phyloP scores from a whole-genome alignment of 352 stramenopile genomes.

The Globisporangium ultimum region DNA sequence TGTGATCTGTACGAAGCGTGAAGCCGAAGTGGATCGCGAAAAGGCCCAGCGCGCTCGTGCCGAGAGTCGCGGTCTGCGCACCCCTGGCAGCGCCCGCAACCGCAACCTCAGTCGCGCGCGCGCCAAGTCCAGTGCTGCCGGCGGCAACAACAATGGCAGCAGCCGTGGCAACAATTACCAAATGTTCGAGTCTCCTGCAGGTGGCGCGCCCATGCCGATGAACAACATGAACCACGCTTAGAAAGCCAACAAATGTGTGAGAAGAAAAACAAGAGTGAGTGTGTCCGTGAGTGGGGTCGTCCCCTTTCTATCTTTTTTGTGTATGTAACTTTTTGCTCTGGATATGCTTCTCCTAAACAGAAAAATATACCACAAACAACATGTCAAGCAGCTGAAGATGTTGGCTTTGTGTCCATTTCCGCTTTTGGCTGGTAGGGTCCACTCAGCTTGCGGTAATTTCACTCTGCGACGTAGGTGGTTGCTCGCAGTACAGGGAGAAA shows the following conservation, averaged over 20 bases:
- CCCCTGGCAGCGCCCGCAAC: slow-evolving; percentile 40
- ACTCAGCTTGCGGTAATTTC: too few species aligned
- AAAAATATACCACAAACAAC: neutral
- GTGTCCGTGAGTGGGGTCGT: neutral
- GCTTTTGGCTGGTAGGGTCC: neutral
- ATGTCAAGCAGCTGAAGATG: too few species aligned
- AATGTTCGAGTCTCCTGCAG: slow-evolving; percentile 51
- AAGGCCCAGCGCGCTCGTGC: slow-evolving; percentile 35
- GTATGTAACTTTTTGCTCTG: neutral
- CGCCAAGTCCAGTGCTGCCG: slow-evolving; percentile 45
- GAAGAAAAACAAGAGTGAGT: neutral
- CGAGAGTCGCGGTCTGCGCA: slow-evolving; percentile 35
- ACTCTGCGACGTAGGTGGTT: too few species aligned
- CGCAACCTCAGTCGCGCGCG: slow-evolving; percentile 57
- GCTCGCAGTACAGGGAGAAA: neutral
- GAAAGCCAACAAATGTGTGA: neutral
- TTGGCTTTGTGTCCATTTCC: neutral
- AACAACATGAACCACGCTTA: slow-evolving; percentile 23
- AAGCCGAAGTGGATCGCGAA: slow-evolving; percentile 43
- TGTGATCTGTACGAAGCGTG: slow-evolving; percentile 48
- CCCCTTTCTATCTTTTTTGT: neutral
- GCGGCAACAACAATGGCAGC: slow-evolving; percentile 22
- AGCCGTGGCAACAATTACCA: slow-evolving; percentile 30
- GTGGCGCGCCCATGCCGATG: slow-evolving; percentile 30
- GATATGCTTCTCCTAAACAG: neutral